These are phyloP conservation scores for Globisporangium irregulare DNA, from an alignment of 352 stramenopile species.

Conservation along the genomic window DNA sequence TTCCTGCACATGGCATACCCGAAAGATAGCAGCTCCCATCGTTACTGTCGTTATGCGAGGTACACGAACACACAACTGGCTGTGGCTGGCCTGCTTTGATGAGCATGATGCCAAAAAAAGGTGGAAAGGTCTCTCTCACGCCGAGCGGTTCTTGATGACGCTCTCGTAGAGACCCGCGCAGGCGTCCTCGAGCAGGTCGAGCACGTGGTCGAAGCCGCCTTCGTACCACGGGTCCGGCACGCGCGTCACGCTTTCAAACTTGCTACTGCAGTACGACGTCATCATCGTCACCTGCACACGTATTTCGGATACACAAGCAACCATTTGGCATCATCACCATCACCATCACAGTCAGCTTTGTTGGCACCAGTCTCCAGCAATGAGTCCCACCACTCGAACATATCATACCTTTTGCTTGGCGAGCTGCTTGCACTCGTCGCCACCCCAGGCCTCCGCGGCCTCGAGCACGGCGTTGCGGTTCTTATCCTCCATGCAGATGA, in stretches of 20 bases:
- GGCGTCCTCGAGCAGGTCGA: constrained; percentile 87
- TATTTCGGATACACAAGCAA: neutral
- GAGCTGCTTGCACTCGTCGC: constrained; percentile 38
- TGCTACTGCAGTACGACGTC: constrained; percentile 71
- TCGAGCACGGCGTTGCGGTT: constrained; percentile 83
- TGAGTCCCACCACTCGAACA: neutral
- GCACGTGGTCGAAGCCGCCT: constrained; percentile 87
- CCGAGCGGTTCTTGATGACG: constrained; percentile 22
- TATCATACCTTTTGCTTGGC: constrained; percentile 49
- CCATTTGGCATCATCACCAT: neutral
- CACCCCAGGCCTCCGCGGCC: constrained; percentile 80
- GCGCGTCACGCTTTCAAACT: constrained; percentile 49
- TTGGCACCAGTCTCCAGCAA: constrained; percentile 1
- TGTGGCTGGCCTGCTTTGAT: too few species aligned
- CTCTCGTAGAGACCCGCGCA: constrained; percentile 75
- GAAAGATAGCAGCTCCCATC: too few species aligned
- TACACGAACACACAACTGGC: too few species aligned
- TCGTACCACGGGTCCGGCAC: constrained; percentile 86
- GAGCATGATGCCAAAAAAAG: too few species aligned
- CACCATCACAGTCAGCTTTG: constrained; percentile 8
- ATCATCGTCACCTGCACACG: constrained; percentile 71
- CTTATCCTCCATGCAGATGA: constrained; percentile 89
- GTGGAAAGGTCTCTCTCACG: neutral
- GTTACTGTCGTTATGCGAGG: too few species aligned
- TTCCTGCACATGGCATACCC: too few species aligned